These are phyloP conservation scores for Stachybotrys echinatus DNA, from an alignment of 2,329 filamentous ascomycete genomes.

Conservation along the genomic window DNA sequence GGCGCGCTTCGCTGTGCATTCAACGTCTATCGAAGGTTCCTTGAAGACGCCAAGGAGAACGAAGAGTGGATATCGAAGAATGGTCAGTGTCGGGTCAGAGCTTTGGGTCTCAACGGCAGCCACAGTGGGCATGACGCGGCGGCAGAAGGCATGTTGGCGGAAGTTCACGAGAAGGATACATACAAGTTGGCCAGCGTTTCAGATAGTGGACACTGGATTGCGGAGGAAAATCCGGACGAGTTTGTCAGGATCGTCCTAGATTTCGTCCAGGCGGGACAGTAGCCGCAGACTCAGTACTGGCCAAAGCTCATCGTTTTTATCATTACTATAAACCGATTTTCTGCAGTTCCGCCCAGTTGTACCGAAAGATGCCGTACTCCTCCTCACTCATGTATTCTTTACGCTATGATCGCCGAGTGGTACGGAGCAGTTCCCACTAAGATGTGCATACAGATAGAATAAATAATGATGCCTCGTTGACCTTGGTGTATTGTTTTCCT, in stretches of 20 bases:
- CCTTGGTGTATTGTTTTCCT: too few relatives aligned
- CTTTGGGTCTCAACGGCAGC: conserved; percentile 1
- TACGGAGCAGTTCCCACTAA: too few relatives aligned
- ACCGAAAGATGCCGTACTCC: too few relatives aligned
- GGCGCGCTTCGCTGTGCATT: conserved; percentile 26
- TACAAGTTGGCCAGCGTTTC: background rate
- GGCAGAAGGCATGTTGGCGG: background rate
- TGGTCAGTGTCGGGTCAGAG: conserved; percentile 15
- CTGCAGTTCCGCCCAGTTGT: too few relatives aligned
- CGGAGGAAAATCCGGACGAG: background rate
- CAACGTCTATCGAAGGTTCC: conserved; percentile 25
- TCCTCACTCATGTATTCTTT: too few relatives aligned
- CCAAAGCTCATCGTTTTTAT: too few relatives aligned
- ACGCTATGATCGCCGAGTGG: too few relatives aligned
- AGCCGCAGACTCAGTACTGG: background rate
- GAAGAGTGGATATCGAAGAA: conserved; percentile 17
- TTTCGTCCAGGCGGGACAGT: background rate
- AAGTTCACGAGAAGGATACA: conserved; percentile 1
- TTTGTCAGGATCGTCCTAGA: background rate
- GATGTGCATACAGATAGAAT: too few relatives aligned
- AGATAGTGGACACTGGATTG: conserved; percentile 1
- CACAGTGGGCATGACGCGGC: background rate
- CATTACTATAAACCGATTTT: too few relatives aligned
- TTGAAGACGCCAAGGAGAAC: conserved; percentile 24
- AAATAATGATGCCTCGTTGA: too few relatives aligned